Evolutionary conservation across 768 basidiomycete species (phyloP).

Genomic region (Lentinula boryana): DNA sequence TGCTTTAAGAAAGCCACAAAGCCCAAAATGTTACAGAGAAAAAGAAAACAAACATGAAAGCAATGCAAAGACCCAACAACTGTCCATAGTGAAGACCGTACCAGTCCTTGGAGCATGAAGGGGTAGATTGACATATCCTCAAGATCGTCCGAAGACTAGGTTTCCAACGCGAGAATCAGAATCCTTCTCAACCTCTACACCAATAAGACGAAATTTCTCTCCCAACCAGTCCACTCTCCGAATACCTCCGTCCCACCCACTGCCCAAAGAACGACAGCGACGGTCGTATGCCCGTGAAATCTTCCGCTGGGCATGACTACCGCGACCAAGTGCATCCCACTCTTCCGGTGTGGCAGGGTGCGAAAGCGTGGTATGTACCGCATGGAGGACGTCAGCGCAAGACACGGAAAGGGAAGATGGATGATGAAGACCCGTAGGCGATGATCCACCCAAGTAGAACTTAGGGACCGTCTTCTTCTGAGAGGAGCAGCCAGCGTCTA

Average conservation of each 20-base stretch:
- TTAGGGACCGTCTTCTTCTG: constrained; percentile 15
- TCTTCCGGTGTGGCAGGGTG: constrained; percentile 56
- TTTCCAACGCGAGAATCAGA: constrained; percentile 35
- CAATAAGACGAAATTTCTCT: constrained; percentile 51
- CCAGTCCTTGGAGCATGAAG: not conserved
- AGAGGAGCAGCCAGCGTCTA: constrained; percentile 20
- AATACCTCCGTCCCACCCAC: constrained; percentile 66
- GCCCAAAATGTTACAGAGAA: not conserved
- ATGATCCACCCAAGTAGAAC: constrained; percentile 19
- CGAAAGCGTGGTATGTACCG: constrained; percentile 51
- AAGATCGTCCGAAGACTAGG: constrained; percentile 32
- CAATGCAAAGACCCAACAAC: not conserved
- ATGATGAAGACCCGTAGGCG: constrained; percentile 3
- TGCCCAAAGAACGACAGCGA: constrained; percentile 53
- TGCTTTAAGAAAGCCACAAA: not conserved
- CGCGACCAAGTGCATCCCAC: constrained; percentile 55
- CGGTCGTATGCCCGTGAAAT: constrained; percentile 58
- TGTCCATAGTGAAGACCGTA: not conserved
- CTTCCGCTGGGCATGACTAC: constrained; percentile 51
- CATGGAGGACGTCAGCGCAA: constrained; percentile 59
- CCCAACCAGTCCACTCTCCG: constrained; percentile 63
- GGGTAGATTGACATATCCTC: not conserved
- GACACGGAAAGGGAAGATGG: constrained; percentile 29
- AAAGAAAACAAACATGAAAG: not conserved
- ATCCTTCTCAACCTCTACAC: constrained; percentile 48